phyloP scores from a whole-genome alignment of 208 protist species.

The Entamoeba nuttalli region DNA sequence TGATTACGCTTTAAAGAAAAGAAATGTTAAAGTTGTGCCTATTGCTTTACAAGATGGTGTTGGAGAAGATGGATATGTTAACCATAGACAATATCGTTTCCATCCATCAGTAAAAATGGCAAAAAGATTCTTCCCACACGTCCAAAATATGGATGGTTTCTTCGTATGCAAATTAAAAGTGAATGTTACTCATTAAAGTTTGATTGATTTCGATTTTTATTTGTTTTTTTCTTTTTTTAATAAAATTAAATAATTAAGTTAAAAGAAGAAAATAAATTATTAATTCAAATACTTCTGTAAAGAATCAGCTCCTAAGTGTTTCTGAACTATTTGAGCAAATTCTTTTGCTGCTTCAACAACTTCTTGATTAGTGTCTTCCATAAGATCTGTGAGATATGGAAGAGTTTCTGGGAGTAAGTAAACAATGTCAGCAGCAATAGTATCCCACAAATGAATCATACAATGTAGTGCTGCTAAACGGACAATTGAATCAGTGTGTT shows the following conservation, averaged over 20 bases:
- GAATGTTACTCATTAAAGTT: neutral
- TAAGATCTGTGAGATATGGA: neutral
- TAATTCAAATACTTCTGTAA: neutral
- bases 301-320: neutral
- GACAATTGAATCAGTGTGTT: no score
- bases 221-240: neutral
- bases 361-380: neutral
- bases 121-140: conserved; percentile 81
- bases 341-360: neutral
- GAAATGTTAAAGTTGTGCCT: conserved; percentile 56
- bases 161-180: conserved; percentile 58
- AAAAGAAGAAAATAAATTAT: neutral
- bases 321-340: neutral
- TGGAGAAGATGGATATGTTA: conserved; percentile 65
- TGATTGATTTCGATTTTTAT: neutral
- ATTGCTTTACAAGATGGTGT: conserved; percentile 77
- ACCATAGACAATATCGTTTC: conserved; percentile 59
- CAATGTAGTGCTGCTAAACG: no score
- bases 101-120: conserved; percentile 39
- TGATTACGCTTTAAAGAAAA: conserved; percentile 76
- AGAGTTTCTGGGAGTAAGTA: neutral
- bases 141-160: conserved; percentile 99
- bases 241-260: no score
- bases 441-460: no score
- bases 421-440: neutral